Conservation (phyloP, 495 filamentous ascomycete species). For the Aspergillus wentii region DNA sequence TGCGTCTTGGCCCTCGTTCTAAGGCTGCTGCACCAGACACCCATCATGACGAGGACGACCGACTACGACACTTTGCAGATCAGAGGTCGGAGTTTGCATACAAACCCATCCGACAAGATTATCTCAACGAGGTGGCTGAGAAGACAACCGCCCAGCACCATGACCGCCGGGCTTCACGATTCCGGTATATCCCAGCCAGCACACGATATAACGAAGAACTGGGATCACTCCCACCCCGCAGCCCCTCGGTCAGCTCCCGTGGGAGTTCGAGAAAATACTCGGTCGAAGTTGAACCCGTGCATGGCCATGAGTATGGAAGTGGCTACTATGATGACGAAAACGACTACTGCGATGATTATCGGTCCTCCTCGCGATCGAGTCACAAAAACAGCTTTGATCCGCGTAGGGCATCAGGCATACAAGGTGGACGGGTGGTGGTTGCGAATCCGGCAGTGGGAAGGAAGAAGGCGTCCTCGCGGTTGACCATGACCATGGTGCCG, state of each 20-base stretch:
- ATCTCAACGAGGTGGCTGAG: conserved; percentile 26
- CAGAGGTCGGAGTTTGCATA: conserved; percentile 28
- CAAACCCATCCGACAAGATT: conserved; percentile 29
- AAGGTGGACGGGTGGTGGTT: no score
- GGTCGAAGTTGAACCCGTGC: no score
- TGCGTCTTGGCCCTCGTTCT: no score
- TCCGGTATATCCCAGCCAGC: conserved; percentile 33
- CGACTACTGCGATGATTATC: not conserved
- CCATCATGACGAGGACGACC: conserved; percentile 4
- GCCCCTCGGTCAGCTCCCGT: conserved; percentile 17
- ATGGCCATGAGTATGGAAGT: no score
- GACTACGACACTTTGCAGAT: conserved; percentile 5
- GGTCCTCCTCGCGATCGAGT: not conserved
- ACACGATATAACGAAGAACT: conserved; percentile 18
- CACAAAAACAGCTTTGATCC: conserved; percentile 7
- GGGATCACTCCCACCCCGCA: conserved; percentile 3
- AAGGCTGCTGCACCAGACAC: no score
- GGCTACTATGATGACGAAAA: conserved; percentile 3
- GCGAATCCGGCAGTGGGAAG: conserved; percentile 16
- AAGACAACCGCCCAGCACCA: conserved; percentile 7
- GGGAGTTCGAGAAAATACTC: no score
- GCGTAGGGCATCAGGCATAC: no score
- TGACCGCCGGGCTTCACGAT: conserved; percentile 13
- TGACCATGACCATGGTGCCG: conserved; percentile 42
- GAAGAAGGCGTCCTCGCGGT: conserved; percentile 19